Percentiles rank a stretch among this genome's conserved stretches.
phyloP scores from a whole-genome alignment of 2,329 filamentous ascomycete species.

The Hirsutella thompsonii region DNA sequence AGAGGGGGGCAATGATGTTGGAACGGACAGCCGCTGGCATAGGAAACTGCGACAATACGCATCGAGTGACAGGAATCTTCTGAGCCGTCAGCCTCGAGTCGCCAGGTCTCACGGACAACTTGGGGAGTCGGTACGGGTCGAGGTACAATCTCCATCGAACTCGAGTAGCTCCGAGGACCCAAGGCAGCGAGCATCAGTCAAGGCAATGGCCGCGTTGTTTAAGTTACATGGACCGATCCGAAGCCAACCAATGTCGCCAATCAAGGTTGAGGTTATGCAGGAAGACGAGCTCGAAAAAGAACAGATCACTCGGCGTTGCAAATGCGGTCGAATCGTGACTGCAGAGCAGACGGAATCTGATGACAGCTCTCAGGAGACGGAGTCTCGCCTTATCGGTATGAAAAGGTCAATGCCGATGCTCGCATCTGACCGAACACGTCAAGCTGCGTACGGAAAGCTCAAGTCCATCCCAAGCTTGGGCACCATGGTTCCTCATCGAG shows the following conservation, averaged over 20 bases:
- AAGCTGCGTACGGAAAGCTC: neutral
- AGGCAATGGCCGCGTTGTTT: slow-evolving; percentile 39
- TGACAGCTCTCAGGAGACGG: too few relatives aligned
- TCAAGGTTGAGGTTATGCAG: neutral
- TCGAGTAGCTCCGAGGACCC: slow-evolving; percentile 9
- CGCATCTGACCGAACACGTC: neutral
- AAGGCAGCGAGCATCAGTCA: slow-evolving; percentile 23
- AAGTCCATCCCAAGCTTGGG: slow-evolving; percentile 19
- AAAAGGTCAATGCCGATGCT: neutral
- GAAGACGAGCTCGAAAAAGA: neutral
- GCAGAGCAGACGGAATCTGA: too few relatives aligned
- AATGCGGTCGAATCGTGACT: too few relatives aligned
- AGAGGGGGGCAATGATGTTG: neutral
- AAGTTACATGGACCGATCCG: slow-evolving; percentile 18
- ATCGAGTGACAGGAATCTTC: neutral
- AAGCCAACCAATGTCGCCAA: neutral
- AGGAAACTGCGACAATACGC: neutral
- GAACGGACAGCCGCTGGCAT: neutral
- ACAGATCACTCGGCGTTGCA: neutral
- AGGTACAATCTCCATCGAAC: slow-evolving; percentile 1
- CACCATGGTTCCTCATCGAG: slow-evolving; percentile 22
- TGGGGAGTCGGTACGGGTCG: slow-evolving; percentile 2
- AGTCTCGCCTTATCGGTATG: neutral
- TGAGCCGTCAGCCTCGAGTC: neutral
- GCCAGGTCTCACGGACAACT: slow-evolving; percentile 6